These are phyloP conservation scores for Syzygium malaccense DNA, from an alignment of 441 rosid species.

Conservation along the genomic window DNA sequence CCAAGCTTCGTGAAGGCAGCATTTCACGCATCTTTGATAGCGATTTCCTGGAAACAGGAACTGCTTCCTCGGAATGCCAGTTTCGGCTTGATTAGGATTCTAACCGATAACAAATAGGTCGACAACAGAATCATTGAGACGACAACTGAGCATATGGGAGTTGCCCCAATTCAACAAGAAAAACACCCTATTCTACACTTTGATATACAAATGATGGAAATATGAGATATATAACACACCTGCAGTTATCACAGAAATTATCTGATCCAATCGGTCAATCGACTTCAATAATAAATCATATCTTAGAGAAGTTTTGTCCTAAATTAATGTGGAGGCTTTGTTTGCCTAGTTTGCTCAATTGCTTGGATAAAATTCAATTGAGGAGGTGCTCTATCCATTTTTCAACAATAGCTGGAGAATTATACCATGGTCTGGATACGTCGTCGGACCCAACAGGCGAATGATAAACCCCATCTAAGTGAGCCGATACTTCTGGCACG, in stretches of 20 bases:
- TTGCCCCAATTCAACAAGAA: background rate
- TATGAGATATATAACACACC: too few relatives aligned
- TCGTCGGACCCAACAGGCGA: conserved; percentile 89
- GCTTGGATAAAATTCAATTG: background rate
- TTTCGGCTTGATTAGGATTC: background rate
- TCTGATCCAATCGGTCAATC: background rate
- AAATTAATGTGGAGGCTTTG: background rate
- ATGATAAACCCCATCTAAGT: conserved; percentile 78
- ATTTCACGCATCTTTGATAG: background rate
- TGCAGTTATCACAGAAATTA: too few relatives aligned
- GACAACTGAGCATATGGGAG: background rate
- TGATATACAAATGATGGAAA: too few relatives aligned
- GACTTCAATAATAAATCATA: background rate
- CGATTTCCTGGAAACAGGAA: background rate
- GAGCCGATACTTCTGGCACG: conserved; percentile 85
- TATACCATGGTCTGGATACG: conserved; percentile 70
- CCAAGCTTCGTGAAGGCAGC: background rate
- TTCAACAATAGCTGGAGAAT: conserved; percentile 57
- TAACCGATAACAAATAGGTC: background rate
- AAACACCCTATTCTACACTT: background rate
- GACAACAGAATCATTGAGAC: background rate
- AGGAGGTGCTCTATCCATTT: conserved; percentile 78
- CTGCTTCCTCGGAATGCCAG: background rate
- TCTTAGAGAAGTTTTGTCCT: background rate
- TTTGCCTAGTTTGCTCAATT: background rate